These are phyloP conservation scores for Poteriospumella lacustris DNA, from an alignment of 108 stramenopile species.

Conservation along the genomic window DNA sequence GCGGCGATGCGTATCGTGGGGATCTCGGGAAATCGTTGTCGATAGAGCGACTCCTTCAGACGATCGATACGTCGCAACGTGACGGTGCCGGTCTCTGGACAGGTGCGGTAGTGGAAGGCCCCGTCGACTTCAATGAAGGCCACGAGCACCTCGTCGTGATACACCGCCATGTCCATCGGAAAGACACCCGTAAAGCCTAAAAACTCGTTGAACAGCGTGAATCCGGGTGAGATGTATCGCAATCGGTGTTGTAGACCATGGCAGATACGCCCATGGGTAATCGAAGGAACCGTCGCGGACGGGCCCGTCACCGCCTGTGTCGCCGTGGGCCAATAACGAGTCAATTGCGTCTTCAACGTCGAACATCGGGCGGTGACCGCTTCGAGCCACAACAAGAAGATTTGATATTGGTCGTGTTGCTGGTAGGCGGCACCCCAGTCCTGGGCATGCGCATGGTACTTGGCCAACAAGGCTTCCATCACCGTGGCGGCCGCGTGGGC, in stretches of 20 bases:
- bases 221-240: not conserved
- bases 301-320: not conserved
- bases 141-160: not conserved
- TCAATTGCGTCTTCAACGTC: not conserved
- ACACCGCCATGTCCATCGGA: not conserved
- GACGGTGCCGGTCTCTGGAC: no score
- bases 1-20: not conserved
- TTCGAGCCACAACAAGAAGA: not conserved
- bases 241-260: not conserved
- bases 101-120: not conserved
- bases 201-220: not conserved
- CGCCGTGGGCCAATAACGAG: not conserved
- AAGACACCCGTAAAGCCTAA: not conserved
- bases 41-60: not conserved
- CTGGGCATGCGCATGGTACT: no score
- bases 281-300: not conserved
- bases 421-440: no score
- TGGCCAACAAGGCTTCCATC: no score
- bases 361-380: not conserved
- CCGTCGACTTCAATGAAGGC: slow-evolving; percentile 4
- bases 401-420: not conserved
- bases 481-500: no score
- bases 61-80: not conserved
- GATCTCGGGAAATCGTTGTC: not conserved
- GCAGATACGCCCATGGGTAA: not conserved